Base-by-base conservation (phyloP, 495 filamentous ascomycete species). In the Penicillium steckii region DNA sequence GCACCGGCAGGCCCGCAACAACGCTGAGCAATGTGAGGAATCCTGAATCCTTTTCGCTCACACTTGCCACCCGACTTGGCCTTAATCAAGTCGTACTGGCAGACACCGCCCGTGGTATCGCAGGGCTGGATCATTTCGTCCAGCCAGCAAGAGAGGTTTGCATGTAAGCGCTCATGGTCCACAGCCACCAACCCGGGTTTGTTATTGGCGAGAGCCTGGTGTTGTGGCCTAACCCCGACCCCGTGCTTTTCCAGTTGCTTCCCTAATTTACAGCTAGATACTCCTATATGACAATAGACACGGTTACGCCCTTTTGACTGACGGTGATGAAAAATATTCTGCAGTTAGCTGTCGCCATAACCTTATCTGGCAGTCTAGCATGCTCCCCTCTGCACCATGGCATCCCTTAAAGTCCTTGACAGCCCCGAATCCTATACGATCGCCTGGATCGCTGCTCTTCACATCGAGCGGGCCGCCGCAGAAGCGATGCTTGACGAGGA, bases 401-500 rank as follows among this genome's bases (percentile, higher is more conserved):
- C 47, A 42, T 62, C 53, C 50, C 55, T 56, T 3, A 53, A 41
- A 4, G 25, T 13, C 23, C 43, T 47, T 12, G 12, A 41, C 24
- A 42, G 43, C 50, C 50, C 44, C 17, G 33, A 46, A 15, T 53
- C 43, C 27, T 62, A 62, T 37, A 52, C 56, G 21, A 46, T 65
- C 50, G 59, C 55, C 24, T 65, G 56, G 59, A 59, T 65, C 35
- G 15, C 33, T 32, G 50, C 59, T 22, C 53, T 65, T 40, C 50
- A 53, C 4, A 49, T 54, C 1, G 59, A 62, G 50, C 46, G 23
- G 26, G 55, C 59, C 22, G 55, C 46, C 12, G 52, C 59, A 29
- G 38, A 54, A 37, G 46, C 48, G 6, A 42, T 43, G 23, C 48
- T 50, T 22, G 37, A 50, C 12, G 37, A 50, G 10, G 8, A 10